Conservation (phyloP, 257 asterid species). For the Mentha longifolia region DNA sequence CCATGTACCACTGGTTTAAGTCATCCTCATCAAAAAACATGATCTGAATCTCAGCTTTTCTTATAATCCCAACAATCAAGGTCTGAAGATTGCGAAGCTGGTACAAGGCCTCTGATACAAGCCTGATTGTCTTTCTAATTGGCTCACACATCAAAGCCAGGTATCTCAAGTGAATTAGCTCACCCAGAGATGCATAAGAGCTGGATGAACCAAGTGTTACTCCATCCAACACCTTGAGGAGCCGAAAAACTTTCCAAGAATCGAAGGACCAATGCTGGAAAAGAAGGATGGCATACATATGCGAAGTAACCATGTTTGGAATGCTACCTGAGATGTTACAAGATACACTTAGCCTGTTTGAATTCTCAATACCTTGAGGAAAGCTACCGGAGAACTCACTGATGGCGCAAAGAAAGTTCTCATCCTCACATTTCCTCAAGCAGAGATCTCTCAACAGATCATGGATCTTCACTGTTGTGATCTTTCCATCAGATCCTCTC, state of each 20-base stretch:
- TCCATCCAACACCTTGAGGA: neutral
- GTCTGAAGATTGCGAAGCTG: constrained; percentile 21
- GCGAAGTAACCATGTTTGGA: neutral
- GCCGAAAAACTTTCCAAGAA: constrained; percentile 2
- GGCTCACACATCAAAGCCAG: neutral
- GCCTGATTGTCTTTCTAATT: neutral
- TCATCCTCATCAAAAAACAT: neutral
- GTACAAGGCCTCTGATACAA: neutral
- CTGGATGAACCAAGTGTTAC: neutral
- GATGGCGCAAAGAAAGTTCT: neutral
- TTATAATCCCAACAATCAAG: neutral
- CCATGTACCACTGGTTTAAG: neutral
- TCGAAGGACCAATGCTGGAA: neutral
- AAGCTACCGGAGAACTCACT: constrained; percentile 6
- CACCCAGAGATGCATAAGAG: neutral
- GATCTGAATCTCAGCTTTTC: too few species aligned
- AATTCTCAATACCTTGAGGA: constrained; percentile 7
- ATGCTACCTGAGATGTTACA: neutral
- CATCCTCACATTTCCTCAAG: constrained; percentile 10
- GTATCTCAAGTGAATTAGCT: constrained; percentile 23
- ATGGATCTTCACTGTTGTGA: constrained; percentile 17
- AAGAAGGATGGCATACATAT: constrained; percentile 8
- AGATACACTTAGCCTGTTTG: neutral
- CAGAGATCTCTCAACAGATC: constrained; percentile 32
- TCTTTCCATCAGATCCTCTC: constrained; percentile 6